Evolutionary conservation across 768 basidiomycete species (phyloP), one percentile per base, ranked within the genome.

Genomic region (Boletus patriciae): DNA sequence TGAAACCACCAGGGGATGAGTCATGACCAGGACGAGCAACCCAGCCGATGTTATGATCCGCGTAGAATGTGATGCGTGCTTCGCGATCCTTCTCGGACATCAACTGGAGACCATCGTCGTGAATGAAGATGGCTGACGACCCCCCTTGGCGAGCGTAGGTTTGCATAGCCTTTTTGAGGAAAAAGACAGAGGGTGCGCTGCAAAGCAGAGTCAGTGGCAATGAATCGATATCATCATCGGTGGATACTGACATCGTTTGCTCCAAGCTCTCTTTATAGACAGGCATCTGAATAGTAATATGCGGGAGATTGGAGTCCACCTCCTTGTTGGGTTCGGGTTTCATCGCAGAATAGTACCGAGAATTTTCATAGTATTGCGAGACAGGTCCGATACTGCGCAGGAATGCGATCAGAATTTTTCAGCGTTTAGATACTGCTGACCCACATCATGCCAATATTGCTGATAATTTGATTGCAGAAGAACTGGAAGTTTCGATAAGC

Each of bases 221-320:
- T 21, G 21, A 42, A 45, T 21, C 11, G 8, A n/a, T 3, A 7
- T 7, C 10, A 31, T 21, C 19, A 25, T 19, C 15, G 27, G 3
- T 8, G n/a, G 40, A 25, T 25, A 76, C 87, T 71, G 70, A 91
- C 90, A 92, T 92, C 0, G 88, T 90, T 65, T 88, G 82, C 50
- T 90, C 86, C 50, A 92, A 70, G 62, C 84, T 88, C 67, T 92
- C 90, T 66, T 92, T 94, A 73, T 94, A 95, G 5, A 94, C 92
- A 0, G 92, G 92, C 74, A 94, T 78, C 71, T 94, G 85, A 47
- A 94, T 77, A 1, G 88, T 88, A 16, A 92, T 78, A 65, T 91
- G 90, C 3, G 89, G 90, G 4, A 92, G 77, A 51, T 74, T 77
- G 1, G 77, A 62, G 67, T 90, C 88, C 53, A 90, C 76, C 16